Conservation (phyloP, 345 rosid genomes). For the Punica granatum region DNA sequence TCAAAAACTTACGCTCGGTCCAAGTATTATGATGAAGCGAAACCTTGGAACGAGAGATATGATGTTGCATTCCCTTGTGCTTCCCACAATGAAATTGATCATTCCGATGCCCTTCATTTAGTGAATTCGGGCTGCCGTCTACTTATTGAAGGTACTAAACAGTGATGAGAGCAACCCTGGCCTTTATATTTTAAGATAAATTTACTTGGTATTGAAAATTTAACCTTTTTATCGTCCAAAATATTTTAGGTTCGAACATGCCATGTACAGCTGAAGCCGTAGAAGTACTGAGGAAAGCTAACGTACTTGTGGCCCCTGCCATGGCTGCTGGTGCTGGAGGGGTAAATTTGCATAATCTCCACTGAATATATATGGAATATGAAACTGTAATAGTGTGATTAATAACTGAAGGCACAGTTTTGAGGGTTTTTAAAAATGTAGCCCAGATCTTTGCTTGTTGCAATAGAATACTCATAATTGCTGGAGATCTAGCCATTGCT, state of each 20-base stretch:
- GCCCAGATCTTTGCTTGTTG: too few relatives aligned
- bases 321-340: slow-evolving; percentile 99
- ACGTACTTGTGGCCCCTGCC: slow-evolving; percentile 89
- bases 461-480: background rate
- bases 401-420: background rate
- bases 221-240: slow-evolving; percentile 1
- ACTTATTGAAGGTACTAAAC: slow-evolving; percentile 76
- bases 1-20: slow-evolving; percentile 97
- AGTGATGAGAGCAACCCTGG: slow-evolving; percentile 8
- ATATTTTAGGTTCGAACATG: slow-evolving; percentile 76
- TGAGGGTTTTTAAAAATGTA: background rate
- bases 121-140: slow-evolving; percentile 83
- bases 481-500: background rate
- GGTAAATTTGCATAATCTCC: slow-evolving; percentile 34
- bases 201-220: background rate
- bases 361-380: background rate
- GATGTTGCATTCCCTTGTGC: slow-evolving; percentile 97
- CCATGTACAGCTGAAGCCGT: slow-evolving; percentile 94
- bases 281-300: slow-evolving; percentile 79
- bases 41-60: slow-evolving; percentile 95
- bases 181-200: slow-evolving; percentile 1
- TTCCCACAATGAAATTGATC: slow-evolving; percentile 88
- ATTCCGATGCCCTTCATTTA: slow-evolving; percentile 89
- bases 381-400: background rate
- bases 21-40: slow-evolving; percentile 91